Percentiles rank a stretch among this genome's conserved stretches.
phyloP scores from a whole-genome alignment of 345 rosid genomes.

The Arabidopsis arenosa region DNA sequence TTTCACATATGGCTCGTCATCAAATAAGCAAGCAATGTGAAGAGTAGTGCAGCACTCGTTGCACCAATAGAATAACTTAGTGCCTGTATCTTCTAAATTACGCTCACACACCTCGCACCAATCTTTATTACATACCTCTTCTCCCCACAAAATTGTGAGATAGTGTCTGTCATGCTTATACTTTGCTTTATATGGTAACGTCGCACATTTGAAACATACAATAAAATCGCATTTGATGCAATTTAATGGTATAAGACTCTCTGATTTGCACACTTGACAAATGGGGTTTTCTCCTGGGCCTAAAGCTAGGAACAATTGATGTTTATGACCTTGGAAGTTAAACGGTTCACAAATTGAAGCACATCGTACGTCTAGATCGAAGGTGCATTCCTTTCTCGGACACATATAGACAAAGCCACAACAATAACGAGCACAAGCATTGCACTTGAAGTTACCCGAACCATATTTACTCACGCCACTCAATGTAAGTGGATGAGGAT shows the following conservation, averaged over 20 bases:
- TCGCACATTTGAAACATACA: neutral
- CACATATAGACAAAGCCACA: neutral
- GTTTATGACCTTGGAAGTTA: neutral
- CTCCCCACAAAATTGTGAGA: neutral
- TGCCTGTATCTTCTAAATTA: neutral
- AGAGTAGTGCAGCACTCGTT: neutral
- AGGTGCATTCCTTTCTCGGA: neutral
- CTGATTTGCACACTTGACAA: neutral
- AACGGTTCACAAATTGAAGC: conserved; percentile 17
- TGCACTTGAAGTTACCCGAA: accelerated
- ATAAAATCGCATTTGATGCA: conserved; percentile 14
- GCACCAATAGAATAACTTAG: neutral
- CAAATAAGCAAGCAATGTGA: neutral
- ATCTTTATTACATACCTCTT: neutral
- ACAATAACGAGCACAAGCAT: neutral
- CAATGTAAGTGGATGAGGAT: conserved; percentile 12
- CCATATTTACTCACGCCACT: neutral
- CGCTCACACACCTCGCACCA: conserved; percentile 15
- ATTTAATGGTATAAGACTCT: no score
- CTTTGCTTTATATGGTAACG: neutral
- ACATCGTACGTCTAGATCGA: neutral
- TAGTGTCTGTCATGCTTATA: conserved; percentile 20
- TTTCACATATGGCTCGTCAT: neutral
- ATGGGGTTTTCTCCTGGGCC: neutral
- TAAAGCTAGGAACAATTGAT: conserved; percentile 9